These are phyloP conservation scores for Ilex paraguariensis DNA, from an alignment of 305 asterid species.

Conservation along the genomic window DNA sequence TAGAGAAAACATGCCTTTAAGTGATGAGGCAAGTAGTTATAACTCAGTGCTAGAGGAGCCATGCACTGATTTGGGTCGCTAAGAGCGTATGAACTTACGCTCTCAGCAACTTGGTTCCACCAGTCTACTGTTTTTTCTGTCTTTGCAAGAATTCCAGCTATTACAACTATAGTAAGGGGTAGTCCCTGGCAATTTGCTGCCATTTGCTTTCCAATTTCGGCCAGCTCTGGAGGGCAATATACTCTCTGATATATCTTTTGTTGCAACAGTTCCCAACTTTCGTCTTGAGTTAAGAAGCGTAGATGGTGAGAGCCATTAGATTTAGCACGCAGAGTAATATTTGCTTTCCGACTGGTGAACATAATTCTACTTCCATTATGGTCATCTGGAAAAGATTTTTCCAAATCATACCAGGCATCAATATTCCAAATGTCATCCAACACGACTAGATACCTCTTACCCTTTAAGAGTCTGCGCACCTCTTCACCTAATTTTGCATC, in stretches of 20 bases:
- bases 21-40: slow-evolving; percentile 21
- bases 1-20: slow-evolving; percentile 19
- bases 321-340: slow-evolving; percentile 8
- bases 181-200: slow-evolving; percentile 22
- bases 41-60: slow-evolving; percentile 25
- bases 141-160: slow-evolving; percentile 25
- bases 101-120: slow-evolving; percentile 28
- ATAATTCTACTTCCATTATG: slow-evolving; percentile 22
- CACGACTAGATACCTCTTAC: slow-evolving; percentile 18
- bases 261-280: slow-evolving; percentile 24
- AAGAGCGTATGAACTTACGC: slow-evolving; percentile 17
- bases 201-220: slow-evolving; percentile 20
- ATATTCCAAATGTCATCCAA: slow-evolving; percentile 29
- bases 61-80: slow-evolving; percentile 9
- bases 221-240: slow-evolving; percentile 18
- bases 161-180: slow-evolving; percentile 26
- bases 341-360: slow-evolving; percentile 14
- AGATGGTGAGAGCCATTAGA: slow-evolving; percentile 9
- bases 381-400: slow-evolving; percentile 15
- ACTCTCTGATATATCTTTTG: slow-evolving; percentile 8
- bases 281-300: slow-evolving; percentile 7
- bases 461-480: slow-evolving; percentile 9
- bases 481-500: slow-evolving; percentile 6
- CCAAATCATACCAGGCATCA: slow-evolving; percentile 14
- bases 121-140: slow-evolving; percentile 10